Evolutionary conservation across 371 early-diverging fungal genomes (phyloP), one percentile per base, ranked within the genome.

Genomic region (Mortierella sp.): DNA sequence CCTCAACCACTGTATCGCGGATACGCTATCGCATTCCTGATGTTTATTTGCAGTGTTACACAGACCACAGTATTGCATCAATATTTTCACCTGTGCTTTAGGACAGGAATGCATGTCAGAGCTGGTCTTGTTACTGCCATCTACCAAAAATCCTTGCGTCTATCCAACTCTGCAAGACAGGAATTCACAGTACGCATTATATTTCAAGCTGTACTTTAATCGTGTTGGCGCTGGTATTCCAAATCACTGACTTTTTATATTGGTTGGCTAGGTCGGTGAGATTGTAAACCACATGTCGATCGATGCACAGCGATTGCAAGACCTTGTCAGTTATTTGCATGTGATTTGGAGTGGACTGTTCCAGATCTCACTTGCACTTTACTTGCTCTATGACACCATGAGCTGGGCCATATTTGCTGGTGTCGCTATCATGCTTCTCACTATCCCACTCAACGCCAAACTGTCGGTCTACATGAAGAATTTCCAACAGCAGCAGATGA

Each of bases 261-360:
- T 47, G 6, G 23, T 53, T 53, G 13, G 7, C 8, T 23, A 49
- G 49, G 64, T 81, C 5, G 78, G 86, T 0, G 84, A 93, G 76
- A 96, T 97, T 72, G 95, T 95, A 22, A 98, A 97, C 70, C 91
- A 89, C 62, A 96, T 96, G 97, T 92, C 93, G 63, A 96, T 96
- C 3, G 98, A 98, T 85, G 93, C 96, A 9, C 92, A 93, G 68
- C 85, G 91, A 60, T 64, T 94, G 35, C 87, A 89, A 73, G 93
- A 93, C 62, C 79, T 94, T 37, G 88, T 87, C 68, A 88, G 87
- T 5, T 95, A 94, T 62, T 82, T 94, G 60, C 95, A 96, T 79
- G 86, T 94, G 42, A 80, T 93, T 9, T 96, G 96, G 96, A 93
- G 94, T 74, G 94, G 96, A 26, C 94, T 97, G 19, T 91, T 97